Evolutionary conservation across 2,329 filamentous ascomycete species (phyloP).

Genomic region (Bipolaris cookei): DNA sequence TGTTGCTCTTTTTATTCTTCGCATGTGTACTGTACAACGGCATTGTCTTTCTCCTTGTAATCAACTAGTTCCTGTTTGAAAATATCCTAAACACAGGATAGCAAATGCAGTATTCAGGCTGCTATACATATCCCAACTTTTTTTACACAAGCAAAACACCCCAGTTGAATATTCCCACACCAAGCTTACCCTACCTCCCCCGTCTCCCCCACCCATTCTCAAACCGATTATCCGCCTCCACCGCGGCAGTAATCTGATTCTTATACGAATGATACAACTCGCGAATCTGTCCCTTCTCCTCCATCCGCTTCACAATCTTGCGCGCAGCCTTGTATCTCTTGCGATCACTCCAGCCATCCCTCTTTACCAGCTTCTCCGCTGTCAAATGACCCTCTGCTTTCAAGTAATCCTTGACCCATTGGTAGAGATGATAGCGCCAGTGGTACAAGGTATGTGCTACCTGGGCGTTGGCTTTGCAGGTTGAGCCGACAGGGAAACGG

Average conservation of each 20-base stretch:
- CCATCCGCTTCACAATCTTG: conserved; percentile 69
- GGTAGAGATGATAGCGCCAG: conserved; percentile 77
- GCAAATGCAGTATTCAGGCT: background rate
- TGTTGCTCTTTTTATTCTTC: background rate
- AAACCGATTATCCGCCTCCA: conserved; percentile 36
- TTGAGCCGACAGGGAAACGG: conserved; percentile 40
- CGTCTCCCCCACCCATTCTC: conserved; percentile 10
- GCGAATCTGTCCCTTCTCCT: conserved; percentile 62
- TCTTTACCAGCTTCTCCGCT: conserved; percentile 63
- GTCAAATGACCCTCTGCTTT: conserved; percentile 63
- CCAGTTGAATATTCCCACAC: background rate
- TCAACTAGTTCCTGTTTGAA: background rate
- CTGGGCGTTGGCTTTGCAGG: conserved; percentile 68
- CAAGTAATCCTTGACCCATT: conserved; percentile 71
- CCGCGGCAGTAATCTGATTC: conserved; percentile 56
- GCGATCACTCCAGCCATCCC: conserved; percentile 66
- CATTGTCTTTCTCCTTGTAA: background rate
- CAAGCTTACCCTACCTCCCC: background rate
- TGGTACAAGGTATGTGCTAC: conserved; percentile 75
- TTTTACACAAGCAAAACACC: background rate
- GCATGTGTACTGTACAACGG: background rate
- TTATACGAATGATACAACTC: conserved; percentile 71
- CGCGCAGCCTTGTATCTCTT: conserved; percentile 67
- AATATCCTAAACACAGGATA: background rate
- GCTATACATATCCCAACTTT: background rate